A percentile compares a stretch with the other conserved stretches of the same genome.
These are phyloP conservation scores for Geum urbanum DNA, from an alignment of 306 rosid species.

Conservation along the genomic window DNA sequence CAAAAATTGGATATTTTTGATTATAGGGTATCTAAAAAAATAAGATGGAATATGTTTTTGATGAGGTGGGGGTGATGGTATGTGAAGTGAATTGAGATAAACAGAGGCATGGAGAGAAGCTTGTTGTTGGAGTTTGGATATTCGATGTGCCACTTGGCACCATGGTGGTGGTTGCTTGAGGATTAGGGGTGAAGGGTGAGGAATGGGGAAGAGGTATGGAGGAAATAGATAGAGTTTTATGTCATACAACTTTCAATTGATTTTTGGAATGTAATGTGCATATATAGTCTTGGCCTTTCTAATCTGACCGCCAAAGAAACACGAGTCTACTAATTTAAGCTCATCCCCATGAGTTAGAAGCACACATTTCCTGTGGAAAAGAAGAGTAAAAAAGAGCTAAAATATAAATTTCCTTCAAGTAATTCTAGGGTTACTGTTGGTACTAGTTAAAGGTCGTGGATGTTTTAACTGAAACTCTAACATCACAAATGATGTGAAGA, in stretches of 20 bases:
- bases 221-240: constrained; percentile 37
- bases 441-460: not conserved
- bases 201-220: constrained; percentile 21
- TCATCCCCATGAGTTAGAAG: too few relatives aligned
- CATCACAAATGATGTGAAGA: not conserved
- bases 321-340: too few relatives aligned
- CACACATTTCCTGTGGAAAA: not conserved
- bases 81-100: constrained; percentile 26
- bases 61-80: constrained; percentile 32
- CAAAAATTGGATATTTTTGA: not conserved
- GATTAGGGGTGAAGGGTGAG: constrained; percentile 82
- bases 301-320: not conserved
- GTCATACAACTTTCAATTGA: not conserved
- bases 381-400: too few relatives aligned
- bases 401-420: not conserved
- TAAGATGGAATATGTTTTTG: constrained; percentile 31
- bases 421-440: not conserved
- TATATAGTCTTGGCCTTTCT: not conserved
- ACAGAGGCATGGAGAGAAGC: constrained; percentile 40
- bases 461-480: not conserved
- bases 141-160: constrained; percentile 63
- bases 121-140: constrained; percentile 50
- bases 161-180: constrained; percentile 50
- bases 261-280: constrained; percentile 1
- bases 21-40: not conserved